Evolutionary conservation across 2,329 filamentous ascomycete species (phyloP).

Genomic region (Diaporthe velutina): DNA sequence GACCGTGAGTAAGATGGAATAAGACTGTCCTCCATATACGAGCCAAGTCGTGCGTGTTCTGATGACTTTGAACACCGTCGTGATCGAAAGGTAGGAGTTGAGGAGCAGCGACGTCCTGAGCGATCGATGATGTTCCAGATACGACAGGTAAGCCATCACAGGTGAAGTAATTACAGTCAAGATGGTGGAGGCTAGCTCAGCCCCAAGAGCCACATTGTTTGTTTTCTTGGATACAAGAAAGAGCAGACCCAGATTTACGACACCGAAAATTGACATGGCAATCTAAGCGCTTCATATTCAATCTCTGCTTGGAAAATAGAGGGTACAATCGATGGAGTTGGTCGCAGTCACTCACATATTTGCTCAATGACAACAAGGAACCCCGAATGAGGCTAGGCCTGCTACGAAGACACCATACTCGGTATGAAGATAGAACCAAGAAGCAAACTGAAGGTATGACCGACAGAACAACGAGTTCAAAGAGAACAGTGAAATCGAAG

Average conservation of each 20-base stretch:
- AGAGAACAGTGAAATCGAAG: conserved; percentile 30
- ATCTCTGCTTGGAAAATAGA: not conserved
- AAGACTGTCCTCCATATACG: not conserved
- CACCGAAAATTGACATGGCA: not conserved
- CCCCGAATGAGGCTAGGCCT: not conserved
- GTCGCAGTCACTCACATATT: conserved; percentile 3
- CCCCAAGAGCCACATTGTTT: not conserved
- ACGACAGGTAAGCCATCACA: conserved; percentile 48
- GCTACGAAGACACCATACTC: not conserved
- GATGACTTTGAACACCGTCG: conserved; percentile 56
- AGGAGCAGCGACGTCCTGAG: conserved; percentile 58
- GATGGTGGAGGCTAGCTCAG: conserved; percentile 40
- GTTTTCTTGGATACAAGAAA: not conserved
- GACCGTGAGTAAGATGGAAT: conserved; percentile 37
- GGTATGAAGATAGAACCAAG: not conserved
- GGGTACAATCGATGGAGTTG: too few species aligned
- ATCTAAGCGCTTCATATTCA: not conserved
- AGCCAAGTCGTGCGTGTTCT: conserved; percentile 59
- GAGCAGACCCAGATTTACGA: conserved; percentile 2
- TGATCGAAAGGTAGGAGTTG: conserved; percentile 54
- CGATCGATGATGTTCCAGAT: conserved; percentile 48
- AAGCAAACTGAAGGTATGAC: conserved; percentile 21
- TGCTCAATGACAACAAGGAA: not conserved
- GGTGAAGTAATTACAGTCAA: conserved; percentile 42
- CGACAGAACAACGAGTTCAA: conserved; percentile 21